Evolutionary conservation across 2,329 filamentous ascomycete genomes (phyloP).

Genomic region (Xylariaceae sp.): DNA sequence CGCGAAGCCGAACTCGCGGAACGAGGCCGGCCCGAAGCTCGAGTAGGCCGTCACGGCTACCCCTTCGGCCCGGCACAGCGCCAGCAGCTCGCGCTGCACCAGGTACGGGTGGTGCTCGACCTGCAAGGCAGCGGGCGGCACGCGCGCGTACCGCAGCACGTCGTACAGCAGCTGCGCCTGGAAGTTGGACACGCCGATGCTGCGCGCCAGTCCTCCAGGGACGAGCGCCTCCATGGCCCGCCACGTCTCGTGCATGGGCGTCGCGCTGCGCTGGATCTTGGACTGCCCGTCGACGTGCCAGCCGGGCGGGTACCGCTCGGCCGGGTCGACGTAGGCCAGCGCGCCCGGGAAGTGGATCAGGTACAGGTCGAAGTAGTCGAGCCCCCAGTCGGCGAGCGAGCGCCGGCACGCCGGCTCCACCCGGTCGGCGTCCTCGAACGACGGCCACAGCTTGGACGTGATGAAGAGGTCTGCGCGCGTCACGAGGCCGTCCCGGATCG

Average conservation of each 20-base stretch:
- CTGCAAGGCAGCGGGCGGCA: conserved; percentile 71
- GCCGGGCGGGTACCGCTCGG: conserved; percentile 70
- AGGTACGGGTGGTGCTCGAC: conserved; percentile 90
- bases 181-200: conserved; percentile 81
- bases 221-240: conserved; percentile 70
- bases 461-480: conserved; percentile 86
- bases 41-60: conserved; percentile 78
- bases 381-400: conserved; percentile 72
- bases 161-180: conserved; percentile 71
- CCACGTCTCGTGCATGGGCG: conserved; percentile 76
- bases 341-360: conserved; percentile 85
- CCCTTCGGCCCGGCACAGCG: conserved; percentile 60
- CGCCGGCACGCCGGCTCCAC: conserved; percentile 69
- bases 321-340: conserved; percentile 76
- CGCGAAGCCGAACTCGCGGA: conserved; percentile 69
- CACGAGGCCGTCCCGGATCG: conserved; percentile 73
- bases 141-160: conserved; percentile 67
- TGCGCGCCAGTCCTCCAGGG: conserved; percentile 57
- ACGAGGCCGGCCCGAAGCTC: conserved; percentile 72
- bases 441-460: conserved; percentile 89
- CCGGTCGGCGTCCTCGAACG: conserved; percentile 73
- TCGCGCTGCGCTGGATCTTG: conserved; percentile 57
- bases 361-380: conserved; percentile 89
- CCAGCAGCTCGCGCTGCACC: conserved; percentile 63
- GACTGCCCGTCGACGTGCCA: conserved; percentile 61